Base-by-base conservation (phyloP, 176 grass and related monocot genomes). In the Canna indica region DNA sequence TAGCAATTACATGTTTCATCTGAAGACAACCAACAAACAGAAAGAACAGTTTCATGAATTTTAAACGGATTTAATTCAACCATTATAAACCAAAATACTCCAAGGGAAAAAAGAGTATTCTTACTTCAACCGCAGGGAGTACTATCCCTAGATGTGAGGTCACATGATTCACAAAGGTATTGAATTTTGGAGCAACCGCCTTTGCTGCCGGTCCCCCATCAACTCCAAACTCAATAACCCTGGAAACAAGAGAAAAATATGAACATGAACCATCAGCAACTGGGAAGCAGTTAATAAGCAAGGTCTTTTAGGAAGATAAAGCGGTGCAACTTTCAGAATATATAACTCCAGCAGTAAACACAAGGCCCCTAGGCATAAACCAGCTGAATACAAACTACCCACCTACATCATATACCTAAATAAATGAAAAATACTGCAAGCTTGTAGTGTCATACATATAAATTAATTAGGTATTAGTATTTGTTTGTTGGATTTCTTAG, bases 131-230 rank as follows among this genome's bases (percentile, higher is more conserved):
- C 24, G 79, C 64, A 3, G 76, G 82, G 44, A 84, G 22, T 79
- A 75, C 78, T 27, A 79, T 3, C 41, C 71, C 76, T 16, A 64
- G 39, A 58, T 64, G 76, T 1, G 9, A 35, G 30, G 68, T 68
- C n/a, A 79, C 63, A 71, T 84, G 71, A 62, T 79, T 75, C n/a
- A 54, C 38, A 64, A 84, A 79, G 44, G 30, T 59, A 30, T 75
- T 35, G 50, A 79, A 84, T 50, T 84, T 84, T 11, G 82, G 76
- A 31, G 47, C 31, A 32, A 84, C 33, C 30, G 38, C 71, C 42
- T 79, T 59, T n/a, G 73, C 64, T 41, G 76, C 76, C 27, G 82
- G 76, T 17, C 82, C 82, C 39, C 76, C 82, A 64, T 84, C 82
- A 44, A 58, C 47, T 45, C 82, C 82, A 75, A 84, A 84, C 74